Conservation (phyloP, 345 rosid species). For the Salix viminalis region DNA sequence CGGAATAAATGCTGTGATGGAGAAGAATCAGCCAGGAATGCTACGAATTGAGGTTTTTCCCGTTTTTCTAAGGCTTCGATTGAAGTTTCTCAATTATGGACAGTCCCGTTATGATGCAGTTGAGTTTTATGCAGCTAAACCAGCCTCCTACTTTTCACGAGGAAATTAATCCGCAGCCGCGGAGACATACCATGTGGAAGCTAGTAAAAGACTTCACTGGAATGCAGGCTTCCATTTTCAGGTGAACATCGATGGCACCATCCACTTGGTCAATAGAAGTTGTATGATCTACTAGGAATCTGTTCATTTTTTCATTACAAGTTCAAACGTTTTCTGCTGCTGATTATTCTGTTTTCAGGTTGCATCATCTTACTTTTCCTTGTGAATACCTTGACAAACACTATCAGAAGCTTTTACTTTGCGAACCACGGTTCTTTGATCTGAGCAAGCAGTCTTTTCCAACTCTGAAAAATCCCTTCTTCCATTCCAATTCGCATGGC, state of each 20-base stretch:
- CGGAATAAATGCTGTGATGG: conserved; percentile 19
- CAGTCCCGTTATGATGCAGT: neutral
- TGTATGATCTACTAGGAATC: neutral
- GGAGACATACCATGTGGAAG: conserved; percentile 46
- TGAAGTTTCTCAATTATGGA: neutral
- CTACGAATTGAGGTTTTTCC: conserved; percentile 30
- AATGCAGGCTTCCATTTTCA: conserved; percentile 37
- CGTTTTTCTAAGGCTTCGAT: neutral
- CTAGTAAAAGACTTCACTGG: conserved; percentile 38
- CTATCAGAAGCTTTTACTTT: conserved; percentile 42
- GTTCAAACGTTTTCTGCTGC: neutral
- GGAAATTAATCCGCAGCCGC: conserved; percentile 40
- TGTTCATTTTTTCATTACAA: neutral
- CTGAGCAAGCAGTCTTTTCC: conserved; percentile 35
- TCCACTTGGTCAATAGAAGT: neutral
- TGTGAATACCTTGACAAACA: conserved; percentile 43
- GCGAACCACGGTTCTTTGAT: conserved; percentile 26
- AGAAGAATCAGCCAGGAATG: conserved; percentile 22
- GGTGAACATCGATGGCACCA: conserved; percentile 18
- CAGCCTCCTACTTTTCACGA: conserved; percentile 31
- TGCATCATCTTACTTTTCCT: conserved; percentile 42
- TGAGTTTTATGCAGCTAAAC: conserved; percentile 25
- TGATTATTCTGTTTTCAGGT: conserved; percentile 31
- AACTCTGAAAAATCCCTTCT: conserved; percentile 17
- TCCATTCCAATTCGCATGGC: neutral